Evolutionary conservation across 164 flowering plant species (phyloP), one percentile per base, ranked within the genome.

Genomic region (Protea cynaroides): DNA sequence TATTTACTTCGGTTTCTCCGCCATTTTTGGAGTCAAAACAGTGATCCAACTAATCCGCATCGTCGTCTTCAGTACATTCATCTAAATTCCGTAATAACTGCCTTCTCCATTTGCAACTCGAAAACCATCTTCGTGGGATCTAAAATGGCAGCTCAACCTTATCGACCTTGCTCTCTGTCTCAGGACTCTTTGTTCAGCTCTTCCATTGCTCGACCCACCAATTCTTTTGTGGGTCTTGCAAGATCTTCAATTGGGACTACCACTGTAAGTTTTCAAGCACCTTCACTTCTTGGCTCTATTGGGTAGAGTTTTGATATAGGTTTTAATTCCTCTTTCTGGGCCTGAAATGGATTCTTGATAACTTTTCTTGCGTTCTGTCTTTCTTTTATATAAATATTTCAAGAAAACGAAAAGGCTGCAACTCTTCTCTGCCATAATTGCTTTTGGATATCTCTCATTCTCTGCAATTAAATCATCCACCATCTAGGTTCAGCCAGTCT

Each of bases 1-100:
- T 22, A 7, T 23, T 38, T 23, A 4, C 72, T 25, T 82, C 15
- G 81, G 46, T 65, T 76, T 76, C 82, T 83, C 86, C 86, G 86
- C 64, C 78, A 73, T 79, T 79, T 65, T 77, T 72, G 82, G 82
- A 80, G 52, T 1, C 52, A 14, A 49, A 49, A 49, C 11, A 13
- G 19, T 15, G 55, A 17, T 18, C 29, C 15, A 47, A 46, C 38
- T 12, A 6, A 18, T 14, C 14, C 52, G 19, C n/a, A 49, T 15
- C n/a, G 14, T 5, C 19, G 3, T 18, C 19, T 0, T 44, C 49
- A 8, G 4, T 44, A 44, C 52, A 56, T 25, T 75, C 71, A 72
- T 70, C 51, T 60, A 56, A 56, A 59, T 19, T 50, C 38, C n/a
- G n/a, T n/a, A 29, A 29, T 64, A 58, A 25, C 38, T 58, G 9